Conservation (phyloP, 1,139 yeast species). For the Hemisphaericaspora subhashii region DNA sequence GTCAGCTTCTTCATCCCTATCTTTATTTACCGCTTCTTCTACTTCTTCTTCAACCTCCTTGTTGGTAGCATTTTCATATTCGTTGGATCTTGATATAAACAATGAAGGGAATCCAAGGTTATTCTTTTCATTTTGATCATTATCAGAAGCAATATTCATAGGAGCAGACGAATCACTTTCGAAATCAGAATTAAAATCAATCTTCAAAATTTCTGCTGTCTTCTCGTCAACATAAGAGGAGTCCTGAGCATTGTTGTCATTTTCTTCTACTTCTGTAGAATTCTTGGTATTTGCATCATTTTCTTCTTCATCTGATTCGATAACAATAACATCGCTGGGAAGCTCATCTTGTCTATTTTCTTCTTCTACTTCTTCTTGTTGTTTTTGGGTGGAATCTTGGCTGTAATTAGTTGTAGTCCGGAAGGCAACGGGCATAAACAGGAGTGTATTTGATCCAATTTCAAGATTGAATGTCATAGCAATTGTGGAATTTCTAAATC, state of each 20-base stretch:
- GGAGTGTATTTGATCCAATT: constrained; percentile 9
- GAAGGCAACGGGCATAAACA: constrained; percentile 11
- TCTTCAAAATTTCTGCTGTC: neutral
- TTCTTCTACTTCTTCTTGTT: neutral
- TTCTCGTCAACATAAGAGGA: neutral
- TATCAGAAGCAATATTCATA: neutral
- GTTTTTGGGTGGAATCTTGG: neutral
- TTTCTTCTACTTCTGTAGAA: neutral
- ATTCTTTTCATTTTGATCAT: neutral
- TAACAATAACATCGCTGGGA: neutral
- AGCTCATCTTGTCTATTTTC: neutral
- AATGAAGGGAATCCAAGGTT: neutral
- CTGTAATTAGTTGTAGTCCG: neutral
- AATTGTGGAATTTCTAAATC: constrained; percentile 26
- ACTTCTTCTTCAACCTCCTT: constrained; percentile 6
- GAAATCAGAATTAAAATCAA: neutral
- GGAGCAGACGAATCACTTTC: neutral
- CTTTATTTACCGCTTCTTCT: constrained; percentile 3
- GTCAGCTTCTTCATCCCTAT: no score
- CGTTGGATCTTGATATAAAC: neutral
- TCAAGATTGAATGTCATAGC: constrained; percentile 24
- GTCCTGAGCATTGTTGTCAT: neutral
- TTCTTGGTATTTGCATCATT: neutral
- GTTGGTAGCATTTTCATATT: neutral
- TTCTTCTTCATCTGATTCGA: neutral